A percentile compares a stretch with the other conserved stretches of the same genome.
Evolutionary conservation across 768 basidiomycete species (phyloP).

Genomic region (Tylopilus intermedius): DNA sequence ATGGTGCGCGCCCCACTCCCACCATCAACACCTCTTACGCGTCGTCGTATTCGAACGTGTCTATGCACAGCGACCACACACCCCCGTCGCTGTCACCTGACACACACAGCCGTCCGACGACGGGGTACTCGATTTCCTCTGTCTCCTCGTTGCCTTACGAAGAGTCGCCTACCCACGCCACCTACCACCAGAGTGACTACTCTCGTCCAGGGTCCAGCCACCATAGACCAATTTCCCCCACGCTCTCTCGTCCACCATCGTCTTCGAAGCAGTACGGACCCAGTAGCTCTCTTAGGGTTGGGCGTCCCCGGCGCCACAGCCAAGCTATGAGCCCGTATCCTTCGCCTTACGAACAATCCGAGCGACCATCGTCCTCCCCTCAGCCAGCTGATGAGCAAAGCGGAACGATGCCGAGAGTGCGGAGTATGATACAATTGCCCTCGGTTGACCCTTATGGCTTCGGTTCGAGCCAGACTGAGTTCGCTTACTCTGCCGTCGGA

Average conservation of each 20-base stretch:
- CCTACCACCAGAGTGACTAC: slow-evolving; percentile 50
- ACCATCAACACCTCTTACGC: slow-evolving; percentile 69
- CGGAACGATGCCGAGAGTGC: slow-evolving; percentile 59
- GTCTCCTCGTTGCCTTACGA: slow-evolving; percentile 74
- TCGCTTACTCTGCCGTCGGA: slow-evolving; percentile 70
- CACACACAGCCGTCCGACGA: slow-evolving; percentile 65
- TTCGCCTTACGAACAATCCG: slow-evolving; percentile 70
- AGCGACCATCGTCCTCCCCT: slow-evolving; percentile 68
- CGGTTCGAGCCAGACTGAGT: slow-evolving; percentile 65
- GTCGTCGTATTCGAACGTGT: slow-evolving; percentile 64
- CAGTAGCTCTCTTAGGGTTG: slow-evolving; percentile 57
- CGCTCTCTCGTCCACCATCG: slow-evolving; percentile 63
- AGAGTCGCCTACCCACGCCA: slow-evolving; percentile 38
- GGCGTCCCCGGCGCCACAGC: slow-evolving; percentile 72
- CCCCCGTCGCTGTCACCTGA: slow-evolving; percentile 76
- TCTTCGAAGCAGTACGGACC: slow-evolving; percentile 54
- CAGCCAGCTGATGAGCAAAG: slow-evolving; percentile 53
- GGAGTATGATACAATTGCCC: slow-evolving; percentile 80
- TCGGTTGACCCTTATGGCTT: slow-evolving; percentile 67
- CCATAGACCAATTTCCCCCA: slow-evolving; percentile 59
- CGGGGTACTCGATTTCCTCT: slow-evolving; percentile 81
- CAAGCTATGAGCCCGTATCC: slow-evolving; percentile 88
- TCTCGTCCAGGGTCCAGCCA: slow-evolving; percentile 72
- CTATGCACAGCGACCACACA: slow-evolving; percentile 62
- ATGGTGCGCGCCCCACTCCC: slow-evolving; percentile 52